Base-by-base conservation (phyloP, 768 basidiomycete species). In the Hemileccinum impolitum region DNA sequence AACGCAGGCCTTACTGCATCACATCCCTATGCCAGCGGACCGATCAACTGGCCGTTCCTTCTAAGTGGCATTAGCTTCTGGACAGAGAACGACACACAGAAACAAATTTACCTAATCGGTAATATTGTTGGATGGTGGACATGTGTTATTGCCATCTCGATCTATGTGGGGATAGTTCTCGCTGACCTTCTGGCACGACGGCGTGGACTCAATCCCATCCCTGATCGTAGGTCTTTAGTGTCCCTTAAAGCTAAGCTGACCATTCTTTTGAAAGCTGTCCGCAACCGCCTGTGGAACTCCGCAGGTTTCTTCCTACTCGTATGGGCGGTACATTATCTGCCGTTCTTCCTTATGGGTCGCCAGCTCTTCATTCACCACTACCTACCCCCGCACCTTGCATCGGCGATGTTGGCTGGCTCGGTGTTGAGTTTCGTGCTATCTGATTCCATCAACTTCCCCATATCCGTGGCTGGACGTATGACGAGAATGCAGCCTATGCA, bases 321-420 rank as follows among this genome's bases (percentile, higher is more conserved):
- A 21, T 99, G 96, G 96, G 86, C 79, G 12, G 90, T 90, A 47
- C 96, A 99, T 67, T 99, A 96, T 72, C 73, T 87, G 62, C 96
- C 96, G 6, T 99, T 98, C 80, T 99, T 91, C 84, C 77, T 97
- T 23, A 95, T 99, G 92, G 87, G 79, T 62, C 89, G 96, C 34
- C 96, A 99, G 62, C 77, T 94, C 37, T 99, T 99, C 78, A 74
- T 99, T 21, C 96, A 99, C 66, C 94, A 96, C 68, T 99, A 99
- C 67, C 84, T 99, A 4, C 95, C 95, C 13, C 95, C 95, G 1
- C 96, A 99, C 65, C 77, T 99, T 36, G 86, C 90, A 12, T 94
- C 92, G 13, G 87, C 93, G 12, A 76, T 98, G 49, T 82, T 97
- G 50, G 93, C 95, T 35, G 96, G 96, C 37, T 80, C 92, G 6